Percentiles rank a stretch among this genome's conserved stretches.
These are phyloP conservation scores for Lichtheimia ornata DNA, from an alignment of 371 early-diverging fungal genomes.

Conservation along the genomic window DNA sequence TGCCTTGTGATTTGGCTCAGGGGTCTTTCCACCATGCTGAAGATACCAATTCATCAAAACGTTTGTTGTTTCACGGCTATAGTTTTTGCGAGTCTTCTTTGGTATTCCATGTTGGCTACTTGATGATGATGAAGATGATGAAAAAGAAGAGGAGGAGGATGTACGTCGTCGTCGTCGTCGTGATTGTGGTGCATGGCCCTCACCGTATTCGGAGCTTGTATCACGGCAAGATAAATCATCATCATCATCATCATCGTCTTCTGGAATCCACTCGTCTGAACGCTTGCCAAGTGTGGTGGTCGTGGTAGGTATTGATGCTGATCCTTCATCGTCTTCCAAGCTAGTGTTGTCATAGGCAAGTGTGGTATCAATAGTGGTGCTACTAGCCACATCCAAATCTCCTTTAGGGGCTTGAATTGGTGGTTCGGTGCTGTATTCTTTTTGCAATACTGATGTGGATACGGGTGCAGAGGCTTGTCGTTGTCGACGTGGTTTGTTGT, in stretches of 20 bases:
- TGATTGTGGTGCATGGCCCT: not conserved
- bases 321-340: not conserved
- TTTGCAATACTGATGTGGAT: too few relatives aligned
- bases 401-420: not conserved
- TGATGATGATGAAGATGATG: not conserved
- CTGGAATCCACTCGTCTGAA: too few relatives aligned
- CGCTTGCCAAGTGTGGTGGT: not conserved
- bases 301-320: not conserved
- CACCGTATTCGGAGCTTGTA: not conserved
- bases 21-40: constrained; percentile 28
- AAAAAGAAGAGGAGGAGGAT: not conserved
- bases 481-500: constrained; percentile 3
- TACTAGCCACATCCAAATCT: not conserved
- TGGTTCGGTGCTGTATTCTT: too few relatives aligned
- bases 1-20: constrained; percentile 23
- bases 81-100: constrained; percentile 40
- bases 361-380: not conserved
- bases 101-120: not conserved
- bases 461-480: not conserved
- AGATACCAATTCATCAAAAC: constrained; percentile 43
- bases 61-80: constrained; percentile 24
- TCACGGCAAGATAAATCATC: not conserved
- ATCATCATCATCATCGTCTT: too few relatives aligned
- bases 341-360: not conserved
- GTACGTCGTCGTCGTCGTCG: not conserved